A percentile compares a stretch with the other conserved stretches of the same genome.
Evolutionary conservation across 352 stramenopile species (phyloP).

Genomic region (Phytophthora lateralis): DNA sequence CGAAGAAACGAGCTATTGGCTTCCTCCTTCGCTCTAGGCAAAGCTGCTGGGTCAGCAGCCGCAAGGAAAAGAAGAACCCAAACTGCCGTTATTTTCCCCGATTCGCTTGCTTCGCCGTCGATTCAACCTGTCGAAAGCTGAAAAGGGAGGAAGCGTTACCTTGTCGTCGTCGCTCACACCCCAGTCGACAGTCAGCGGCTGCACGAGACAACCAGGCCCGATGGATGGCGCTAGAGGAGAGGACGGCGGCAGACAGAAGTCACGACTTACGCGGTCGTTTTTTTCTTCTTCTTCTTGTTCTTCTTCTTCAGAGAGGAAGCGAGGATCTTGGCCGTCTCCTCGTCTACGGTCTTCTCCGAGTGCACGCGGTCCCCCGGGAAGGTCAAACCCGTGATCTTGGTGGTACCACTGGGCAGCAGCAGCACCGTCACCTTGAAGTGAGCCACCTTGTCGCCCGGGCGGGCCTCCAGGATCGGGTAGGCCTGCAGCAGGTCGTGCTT

Average conservation of each 20-base stretch:
- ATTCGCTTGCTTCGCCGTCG: slow-evolving; percentile 35
- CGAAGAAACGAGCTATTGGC: slow-evolving; percentile 41
- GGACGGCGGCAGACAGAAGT: slow-evolving; percentile 6
- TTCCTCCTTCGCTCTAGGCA: slow-evolving; percentile 37
- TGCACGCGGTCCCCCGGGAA: slow-evolving; percentile 91
- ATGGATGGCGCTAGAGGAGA: neutral
- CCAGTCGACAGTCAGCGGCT: slow-evolving; percentile 1
- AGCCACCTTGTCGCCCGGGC: slow-evolving; percentile 94
- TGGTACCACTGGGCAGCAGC: slow-evolving; percentile 95
- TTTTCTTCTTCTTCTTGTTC: slow-evolving; percentile 95
- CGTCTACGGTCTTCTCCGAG: slow-evolving; percentile 93
- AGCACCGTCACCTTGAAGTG: slow-evolving; percentile 99
- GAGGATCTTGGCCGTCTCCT: slow-evolving; percentile 92
- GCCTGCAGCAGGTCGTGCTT: slow-evolving; percentile 97
- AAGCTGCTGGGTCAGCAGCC: slow-evolving; percentile 32
- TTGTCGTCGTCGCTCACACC: slow-evolving; percentile 18
- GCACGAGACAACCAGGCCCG: neutral
- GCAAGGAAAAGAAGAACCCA: slow-evolving; percentile 38
- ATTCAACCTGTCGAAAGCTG: slow-evolving; percentile 31
- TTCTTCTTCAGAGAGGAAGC: slow-evolving; percentile 95
- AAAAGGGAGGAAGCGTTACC: slow-evolving; percentile 28
- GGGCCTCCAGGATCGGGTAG: slow-evolving; percentile 98
- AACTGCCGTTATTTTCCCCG: slow-evolving; percentile 27
- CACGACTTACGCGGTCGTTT: slow-evolving; percentile 44
- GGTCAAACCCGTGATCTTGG: slow-evolving; percentile 95